phyloP scores from a whole-genome alignment of 2,329 filamentous ascomycete genomes.

The Pestalotiopsis sp. region DNA sequence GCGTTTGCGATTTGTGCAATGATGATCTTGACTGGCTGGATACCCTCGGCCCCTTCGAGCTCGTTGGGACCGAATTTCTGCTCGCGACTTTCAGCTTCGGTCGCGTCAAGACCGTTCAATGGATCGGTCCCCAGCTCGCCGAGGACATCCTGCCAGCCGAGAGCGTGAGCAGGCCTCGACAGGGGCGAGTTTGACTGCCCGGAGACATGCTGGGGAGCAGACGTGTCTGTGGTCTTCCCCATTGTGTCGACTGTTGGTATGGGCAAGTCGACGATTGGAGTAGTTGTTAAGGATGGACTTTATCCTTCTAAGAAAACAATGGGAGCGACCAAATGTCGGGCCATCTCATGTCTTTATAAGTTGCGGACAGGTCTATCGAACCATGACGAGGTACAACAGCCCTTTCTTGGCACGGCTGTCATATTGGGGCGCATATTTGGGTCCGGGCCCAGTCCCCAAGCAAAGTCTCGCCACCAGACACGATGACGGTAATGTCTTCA shows the following conservation, averaged over 20 bases:
- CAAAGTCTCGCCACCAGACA: too few species aligned
- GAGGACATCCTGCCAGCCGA: conserved; percentile 47
- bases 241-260: not conserved
- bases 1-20: conserved; percentile 64
- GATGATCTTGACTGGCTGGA: conserved; percentile 58
- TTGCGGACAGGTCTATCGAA: too few species aligned
- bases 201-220: not conserved
- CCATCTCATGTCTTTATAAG: not conserved
- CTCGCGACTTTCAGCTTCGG: conserved; percentile 52
- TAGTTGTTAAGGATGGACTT: not conserved
- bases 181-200: conserved; percentile 34
- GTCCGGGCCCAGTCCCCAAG: too few species aligned
- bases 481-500: too few species aligned
- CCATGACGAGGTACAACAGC: too few species aligned
- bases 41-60: conserved; percentile 55
- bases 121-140: conserved; percentile 52
- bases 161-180: conserved; percentile 55
- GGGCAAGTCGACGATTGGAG: not conserved
- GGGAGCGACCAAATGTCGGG: not conserved
- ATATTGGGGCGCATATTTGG: too few species aligned
- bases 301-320: not conserved
- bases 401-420: too few species aligned
- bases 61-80: conserved; percentile 59
- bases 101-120: conserved; percentile 54
- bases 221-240: not conserved